Evolutionary conservation across 2,329 filamentous ascomycete species (phyloP).

Genomic region (Acephala macrosclerotiorum): DNA sequence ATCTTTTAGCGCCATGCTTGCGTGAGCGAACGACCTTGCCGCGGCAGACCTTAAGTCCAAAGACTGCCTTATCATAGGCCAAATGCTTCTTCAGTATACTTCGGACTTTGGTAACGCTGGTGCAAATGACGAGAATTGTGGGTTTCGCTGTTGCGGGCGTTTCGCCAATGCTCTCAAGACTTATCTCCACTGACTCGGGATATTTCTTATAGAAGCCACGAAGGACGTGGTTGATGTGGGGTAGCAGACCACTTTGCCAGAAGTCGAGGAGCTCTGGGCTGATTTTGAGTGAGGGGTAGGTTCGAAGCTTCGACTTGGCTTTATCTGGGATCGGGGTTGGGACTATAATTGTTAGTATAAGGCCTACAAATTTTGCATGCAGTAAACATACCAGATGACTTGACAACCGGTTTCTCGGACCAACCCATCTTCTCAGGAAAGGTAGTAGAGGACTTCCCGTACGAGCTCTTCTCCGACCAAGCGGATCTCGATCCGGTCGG

Average conservation of each 20-base stretch:
- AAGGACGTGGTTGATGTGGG: slow-evolving; percentile 75
- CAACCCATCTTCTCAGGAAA: slow-evolving; percentile 34
- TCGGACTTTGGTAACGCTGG: slow-evolving; percentile 75
- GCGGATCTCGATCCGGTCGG: slow-evolving; percentile 26
- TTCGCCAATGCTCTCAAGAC: slow-evolving; percentile 77
- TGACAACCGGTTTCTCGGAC: slow-evolving; percentile 34
- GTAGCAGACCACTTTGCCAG: slow-evolving; percentile 76
- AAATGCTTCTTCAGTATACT: slow-evolving; percentile 75
- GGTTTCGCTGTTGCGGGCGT: slow-evolving; percentile 70
- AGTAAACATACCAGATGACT: slow-evolving; percentile 25
- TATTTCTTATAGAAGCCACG: slow-evolving; percentile 76
- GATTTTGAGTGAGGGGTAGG: slow-evolving; percentile 66
- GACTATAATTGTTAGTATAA: slow-evolving; percentile 30
- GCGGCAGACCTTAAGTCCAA: slow-evolving; percentile 74
- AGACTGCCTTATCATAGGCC: slow-evolving; percentile 69
- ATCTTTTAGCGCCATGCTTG: slow-evolving; percentile 49
- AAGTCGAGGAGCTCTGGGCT: slow-evolving; percentile 69
- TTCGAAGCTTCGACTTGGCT: slow-evolving; percentile 54
- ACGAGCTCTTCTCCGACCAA: slow-evolving; percentile 37
- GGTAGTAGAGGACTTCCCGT: slow-evolving; percentile 24
- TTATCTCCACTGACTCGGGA: slow-evolving; percentile 80
- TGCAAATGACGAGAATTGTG: slow-evolving; percentile 80
- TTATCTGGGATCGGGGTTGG: slow-evolving; percentile 32
- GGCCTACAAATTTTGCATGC: not conserved
- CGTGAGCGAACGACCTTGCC: slow-evolving; percentile 72